Evolutionary conservation across 208 protist species (phyloP).

Genomic region (Leishmania tarentolae): DNA sequence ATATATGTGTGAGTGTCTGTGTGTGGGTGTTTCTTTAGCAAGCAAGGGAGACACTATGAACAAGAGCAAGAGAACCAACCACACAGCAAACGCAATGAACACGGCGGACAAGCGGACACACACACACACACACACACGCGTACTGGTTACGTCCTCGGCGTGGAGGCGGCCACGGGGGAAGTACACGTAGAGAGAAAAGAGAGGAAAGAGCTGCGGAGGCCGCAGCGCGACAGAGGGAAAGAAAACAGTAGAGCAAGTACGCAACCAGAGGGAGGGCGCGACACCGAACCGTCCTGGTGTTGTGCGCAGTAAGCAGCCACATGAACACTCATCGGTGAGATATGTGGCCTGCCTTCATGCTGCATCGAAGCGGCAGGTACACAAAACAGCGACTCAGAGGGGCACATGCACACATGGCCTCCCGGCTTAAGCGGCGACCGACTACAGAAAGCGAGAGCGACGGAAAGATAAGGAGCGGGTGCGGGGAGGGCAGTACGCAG

Average conservation of each 20-base stretch:
- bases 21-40: background rate
- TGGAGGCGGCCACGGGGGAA: background rate
- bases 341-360: background rate
- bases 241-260: background rate
- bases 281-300: too few species aligned
- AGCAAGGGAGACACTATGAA: background rate
- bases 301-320: background rate
- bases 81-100: background rate
- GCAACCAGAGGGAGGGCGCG: background rate
- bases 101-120: background rate
- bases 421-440: background rate
- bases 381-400: background rate
- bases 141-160: background rate
- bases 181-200: slow-evolving; percentile 2
- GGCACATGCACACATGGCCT: background rate
- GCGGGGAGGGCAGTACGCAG: background rate
- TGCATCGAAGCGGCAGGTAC: background rate
- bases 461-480: background rate
- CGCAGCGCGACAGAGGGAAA: background rate
- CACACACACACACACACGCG: background rate
- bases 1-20: background rate
- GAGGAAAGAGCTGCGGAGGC: slow-evolving; percentile 11
- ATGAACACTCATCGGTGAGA: too few species aligned
- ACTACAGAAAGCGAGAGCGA: background rate
- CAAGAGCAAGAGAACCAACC: background rate